A percentile compares a stretch with the other conserved stretches of the same genome.
phyloP scores from a whole-genome alignment of 2,329 filamentous ascomycete genomes.

The Botryosphaeria agaves region DNA sequence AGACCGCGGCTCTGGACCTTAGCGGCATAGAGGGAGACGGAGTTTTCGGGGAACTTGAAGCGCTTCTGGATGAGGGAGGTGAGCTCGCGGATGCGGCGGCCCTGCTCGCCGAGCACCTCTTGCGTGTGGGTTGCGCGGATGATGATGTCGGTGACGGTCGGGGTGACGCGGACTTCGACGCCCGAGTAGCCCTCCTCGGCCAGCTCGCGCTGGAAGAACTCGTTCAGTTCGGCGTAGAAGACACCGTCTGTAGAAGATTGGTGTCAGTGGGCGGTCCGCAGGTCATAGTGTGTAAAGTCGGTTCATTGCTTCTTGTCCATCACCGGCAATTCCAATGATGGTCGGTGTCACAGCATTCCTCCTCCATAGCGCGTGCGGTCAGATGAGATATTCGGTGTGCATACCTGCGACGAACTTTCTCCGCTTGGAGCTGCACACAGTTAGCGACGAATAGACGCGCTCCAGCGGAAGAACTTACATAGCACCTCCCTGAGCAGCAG shows the following conservation, averaged over 20 bases:
- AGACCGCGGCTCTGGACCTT: conserved; percentile 99
- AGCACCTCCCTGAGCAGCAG: conserved; percentile 9
- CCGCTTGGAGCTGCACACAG: conserved; percentile 55
- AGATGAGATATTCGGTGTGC: conserved; percentile 2
- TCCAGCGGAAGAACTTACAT: conserved; percentile 4
- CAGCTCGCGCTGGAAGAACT: conserved; percentile 99
- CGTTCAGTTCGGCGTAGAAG: conserved; percentile 99
- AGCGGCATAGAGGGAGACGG: conserved; percentile 97
- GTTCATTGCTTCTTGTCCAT: neutral
- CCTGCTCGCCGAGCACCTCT: conserved; percentile 99
- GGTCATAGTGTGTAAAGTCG: neutral
- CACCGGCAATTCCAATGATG: conserved; percentile 1
- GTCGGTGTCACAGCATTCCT: neutral
- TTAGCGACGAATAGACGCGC: conserved; percentile 2
- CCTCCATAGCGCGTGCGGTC: neutral
- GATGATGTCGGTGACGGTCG: conserved; percentile 99
- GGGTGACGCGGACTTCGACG: conserved; percentile 98
- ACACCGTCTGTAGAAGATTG: conserved; percentile 56
- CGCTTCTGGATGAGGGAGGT: conserved; percentile 99
- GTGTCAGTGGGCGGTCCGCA: neutral
- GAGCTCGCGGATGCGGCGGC: conserved; percentile 98
- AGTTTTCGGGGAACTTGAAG: conserved; percentile 99
- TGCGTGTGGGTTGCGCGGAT: conserved; percentile 99
- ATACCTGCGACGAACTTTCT: conserved; percentile 46
- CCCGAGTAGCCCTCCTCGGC: conserved; percentile 99